phyloP scores from a whole-genome alignment of 2,329 filamentous ascomycete genomes.

The Calonectria crousiana region DNA sequence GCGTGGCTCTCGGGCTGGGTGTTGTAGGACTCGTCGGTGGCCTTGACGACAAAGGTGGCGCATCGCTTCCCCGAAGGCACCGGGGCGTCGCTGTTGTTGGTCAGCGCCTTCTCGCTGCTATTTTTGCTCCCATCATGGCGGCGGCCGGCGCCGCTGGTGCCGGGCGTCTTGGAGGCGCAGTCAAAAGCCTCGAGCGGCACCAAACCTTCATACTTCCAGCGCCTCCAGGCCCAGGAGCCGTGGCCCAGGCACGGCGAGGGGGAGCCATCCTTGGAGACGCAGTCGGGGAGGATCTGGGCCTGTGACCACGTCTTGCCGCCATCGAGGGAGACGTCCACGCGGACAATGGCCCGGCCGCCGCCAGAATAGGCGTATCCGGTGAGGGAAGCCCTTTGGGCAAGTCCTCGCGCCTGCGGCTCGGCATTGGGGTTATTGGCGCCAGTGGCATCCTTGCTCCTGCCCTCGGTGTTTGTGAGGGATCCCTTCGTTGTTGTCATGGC shows the following conservation, averaged over 20 bases:
- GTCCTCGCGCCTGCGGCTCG: neutral
- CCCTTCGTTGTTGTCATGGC: neutral
- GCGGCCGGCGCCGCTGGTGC: neutral
- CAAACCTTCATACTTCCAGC: constrained; percentile 69
- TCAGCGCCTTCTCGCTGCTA: neutral
- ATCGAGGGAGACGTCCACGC: constrained; percentile 76
- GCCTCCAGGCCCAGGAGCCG: constrained; percentile 73
- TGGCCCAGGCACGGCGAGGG: constrained; percentile 53
- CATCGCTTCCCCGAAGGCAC: constrained; percentile 46
- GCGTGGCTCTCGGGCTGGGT: constrained; percentile 72
- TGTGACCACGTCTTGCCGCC: constrained; percentile 74
- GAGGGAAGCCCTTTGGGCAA: constrained; percentile 53
- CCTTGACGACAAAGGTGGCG: constrained; percentile 71
- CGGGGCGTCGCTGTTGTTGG: neutral
- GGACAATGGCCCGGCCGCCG: constrained; percentile 73
- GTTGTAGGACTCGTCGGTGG: constrained; percentile 75
- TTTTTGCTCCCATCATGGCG: constrained; percentile 16
- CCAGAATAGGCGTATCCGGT: constrained; percentile 77
- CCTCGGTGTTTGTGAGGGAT: too few species aligned
- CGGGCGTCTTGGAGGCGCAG: neutral
- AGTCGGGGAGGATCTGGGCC: constrained; percentile 68
- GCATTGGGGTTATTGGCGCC: neutral
- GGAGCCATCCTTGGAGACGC: constrained; percentile 43
- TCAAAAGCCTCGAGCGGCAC: constrained; percentile 53
- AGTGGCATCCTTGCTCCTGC: neutral